A percentile compares a stretch with the other conserved stretches of the same genome.
Evolutionary conservation across 2,329 filamentous ascomycete species (phyloP).

Genomic region (Cytospora schulzeri): DNA sequence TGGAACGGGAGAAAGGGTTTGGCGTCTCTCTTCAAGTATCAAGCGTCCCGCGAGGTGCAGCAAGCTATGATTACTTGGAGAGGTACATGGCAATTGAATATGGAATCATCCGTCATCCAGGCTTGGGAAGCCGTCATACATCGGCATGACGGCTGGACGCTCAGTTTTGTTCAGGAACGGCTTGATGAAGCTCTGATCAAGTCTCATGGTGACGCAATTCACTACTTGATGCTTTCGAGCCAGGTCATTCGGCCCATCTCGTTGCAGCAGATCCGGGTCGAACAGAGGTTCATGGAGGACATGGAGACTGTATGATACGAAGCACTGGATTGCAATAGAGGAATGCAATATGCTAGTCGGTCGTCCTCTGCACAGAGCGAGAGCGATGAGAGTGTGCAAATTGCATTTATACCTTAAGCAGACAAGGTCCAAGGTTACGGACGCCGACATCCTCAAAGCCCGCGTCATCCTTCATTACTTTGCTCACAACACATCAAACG

Average conservation of each 20-base stretch:
- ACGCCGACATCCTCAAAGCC: too few species aligned
- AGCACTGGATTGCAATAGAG: too few species aligned
- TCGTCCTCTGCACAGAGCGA: too few species aligned
- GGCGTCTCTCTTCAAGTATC: constrained; percentile 38
- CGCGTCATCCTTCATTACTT: too few species aligned
- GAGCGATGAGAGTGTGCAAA: too few species aligned
- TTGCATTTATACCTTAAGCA: too few species aligned
- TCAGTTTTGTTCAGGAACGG: constrained; percentile 30
- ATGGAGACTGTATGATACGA: too few species aligned
- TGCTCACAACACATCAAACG: too few species aligned
- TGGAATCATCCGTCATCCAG: constrained; percentile 30
- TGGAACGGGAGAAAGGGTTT: constrained; percentile 39
- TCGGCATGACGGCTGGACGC: constrained; percentile 29
- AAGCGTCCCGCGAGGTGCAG: constrained; percentile 23
- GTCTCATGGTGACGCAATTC: constrained; percentile 38
- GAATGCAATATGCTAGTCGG: too few species aligned
- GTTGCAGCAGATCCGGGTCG: constrained; percentile 37
- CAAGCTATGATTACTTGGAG: constrained; percentile 34
- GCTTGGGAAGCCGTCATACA: constrained; percentile 36
- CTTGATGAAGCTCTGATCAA: constrained; percentile 33
- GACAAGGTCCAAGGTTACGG: too few species aligned
- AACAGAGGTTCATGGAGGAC: constrained; percentile 31
- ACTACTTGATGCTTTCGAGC: constrained; percentile 34
- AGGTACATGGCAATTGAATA: constrained; percentile 35
- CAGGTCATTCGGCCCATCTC: constrained; percentile 38